Conservation (phyloP, 306 rosid species). For the Casuarina equisetifolia region DNA sequence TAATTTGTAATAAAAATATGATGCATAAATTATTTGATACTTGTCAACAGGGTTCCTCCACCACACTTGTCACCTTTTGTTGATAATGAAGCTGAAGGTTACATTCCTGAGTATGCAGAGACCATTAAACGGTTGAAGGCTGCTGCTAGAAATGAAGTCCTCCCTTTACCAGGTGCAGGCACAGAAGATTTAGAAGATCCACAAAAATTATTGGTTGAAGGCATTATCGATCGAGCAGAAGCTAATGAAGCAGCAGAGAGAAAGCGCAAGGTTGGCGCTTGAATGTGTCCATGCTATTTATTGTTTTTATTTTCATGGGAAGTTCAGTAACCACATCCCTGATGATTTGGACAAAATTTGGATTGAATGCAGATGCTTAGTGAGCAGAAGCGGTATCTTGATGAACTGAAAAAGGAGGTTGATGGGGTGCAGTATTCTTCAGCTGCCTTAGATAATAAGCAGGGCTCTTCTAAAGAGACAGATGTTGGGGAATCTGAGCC, state of each 20-base stretch:
- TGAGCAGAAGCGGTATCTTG: constrained; percentile 62
- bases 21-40: neutral
- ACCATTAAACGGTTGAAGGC: constrained; percentile 69
- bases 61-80: constrained; percentile 94
- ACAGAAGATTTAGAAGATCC: constrained; percentile 77
- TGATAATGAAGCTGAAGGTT: constrained; percentile 72
- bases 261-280: constrained; percentile 55
- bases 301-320: neutral
- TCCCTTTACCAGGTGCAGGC: constrained; percentile 79
- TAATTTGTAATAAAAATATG: neutral
- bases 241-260: constrained; percentile 80
- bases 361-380: constrained; percentile 61
- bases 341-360: constrained; percentile 4
- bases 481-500: constrained; percentile 37
- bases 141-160: constrained; percentile 67
- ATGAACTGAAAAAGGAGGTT: constrained; percentile 78
- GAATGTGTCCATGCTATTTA: neutral
- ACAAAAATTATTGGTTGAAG: constrained; percentile 66
- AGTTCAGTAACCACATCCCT: neutral
- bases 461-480: constrained; percentile 34
- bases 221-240: constrained; percentile 72
- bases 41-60: constrained; percentile 67
- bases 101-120: constrained; percentile 91
- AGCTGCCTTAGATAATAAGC: constrained; percentile 37
- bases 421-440: constrained; percentile 43